Conservation (phyloP, 139 green algal genomes). For the Picochlorum sp. region DNA sequence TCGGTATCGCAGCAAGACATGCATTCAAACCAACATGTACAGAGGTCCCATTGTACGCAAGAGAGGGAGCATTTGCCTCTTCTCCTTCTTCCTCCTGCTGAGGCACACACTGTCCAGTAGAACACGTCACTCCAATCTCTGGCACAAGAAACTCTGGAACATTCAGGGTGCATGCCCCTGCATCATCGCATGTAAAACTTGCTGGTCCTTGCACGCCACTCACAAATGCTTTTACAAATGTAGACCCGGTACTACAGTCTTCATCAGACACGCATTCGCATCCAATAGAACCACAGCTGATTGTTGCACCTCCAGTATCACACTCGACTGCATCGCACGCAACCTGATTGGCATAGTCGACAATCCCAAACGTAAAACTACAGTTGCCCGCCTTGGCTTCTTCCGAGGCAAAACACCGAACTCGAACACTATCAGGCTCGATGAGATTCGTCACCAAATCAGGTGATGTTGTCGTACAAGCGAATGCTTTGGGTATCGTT, state of each 20-base stretch:
- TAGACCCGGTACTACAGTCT: not conserved
- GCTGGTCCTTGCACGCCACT: not conserved
- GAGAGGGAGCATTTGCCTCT: not conserved
- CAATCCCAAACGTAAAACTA: constrained; percentile 2
- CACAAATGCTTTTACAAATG: not conserved
- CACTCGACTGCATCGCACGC: not conserved
- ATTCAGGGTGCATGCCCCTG: not conserved
- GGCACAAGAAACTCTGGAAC: not conserved
- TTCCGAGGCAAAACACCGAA: not conserved
- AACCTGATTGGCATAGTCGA: not conserved
- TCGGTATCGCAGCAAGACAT: not conserved
- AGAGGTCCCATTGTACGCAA: not conserved
- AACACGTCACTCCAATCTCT: not conserved
- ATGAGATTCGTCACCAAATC: not conserved
- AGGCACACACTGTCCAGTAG: not conserved
- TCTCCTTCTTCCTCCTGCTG: not conserved
- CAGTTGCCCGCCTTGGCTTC: not conserved
- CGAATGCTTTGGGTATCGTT: not conserved
- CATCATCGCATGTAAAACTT: not conserved
- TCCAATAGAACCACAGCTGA: not conserved
- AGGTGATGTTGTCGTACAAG: not conserved
- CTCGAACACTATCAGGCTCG: not conserved
- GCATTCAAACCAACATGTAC: not conserved
- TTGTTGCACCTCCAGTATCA: not conserved
- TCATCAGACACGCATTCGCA: not conserved